Evolutionary conservation across 2,329 filamentous ascomycete genomes (phyloP), one percentile per base, ranked within the genome.

Genomic region (Raffaelea deltoideospora): DNA sequence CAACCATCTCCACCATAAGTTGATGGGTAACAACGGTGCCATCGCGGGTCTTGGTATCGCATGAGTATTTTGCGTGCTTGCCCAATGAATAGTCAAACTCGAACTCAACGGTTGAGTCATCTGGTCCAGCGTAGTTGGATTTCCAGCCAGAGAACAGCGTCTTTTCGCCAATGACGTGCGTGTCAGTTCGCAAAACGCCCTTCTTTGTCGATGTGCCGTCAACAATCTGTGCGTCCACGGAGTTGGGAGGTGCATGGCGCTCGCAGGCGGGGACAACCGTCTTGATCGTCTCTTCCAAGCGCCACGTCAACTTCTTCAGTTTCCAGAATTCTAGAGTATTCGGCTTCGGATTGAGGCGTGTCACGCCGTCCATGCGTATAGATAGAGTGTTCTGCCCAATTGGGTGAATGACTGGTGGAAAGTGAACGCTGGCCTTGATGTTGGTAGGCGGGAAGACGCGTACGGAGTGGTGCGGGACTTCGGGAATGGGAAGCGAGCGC

Each of bases 391-490:
- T 88, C 49, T 73, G 76, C 49, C 84, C 82, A 41, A 87, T 82
- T 5, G 88, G 86, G 59, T 94, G 79, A 43, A 95, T 77, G 45
- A 93, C 74, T 27, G 83, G 75, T 33, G 79, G 79, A 44, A 93
- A 78, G 49, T 84, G 77, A 43, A 90, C 80, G 50, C 77, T 79
- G 40, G 85, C 82, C 46, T 84, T 87, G 50, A 98, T 78, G 59
- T 93, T 90, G 47, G 90, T 98, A 0, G 90, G 88, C 33, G 88
- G 90, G 60, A 98, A 98, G 51, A 96, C 82, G 51, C 88, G 84
- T 43, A 94, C 77, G 14, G 83, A 92, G 58, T 87, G 79, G 59
- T 92, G 88, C 42, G 92, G 85, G 37, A 72, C 67, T 34, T 85
- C 81, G 3, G 83, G 74, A 37, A 79, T 59, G 8, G 61, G 68